Evolutionary conservation across 495 filamentous ascomycete genomes (phyloP).

Genomic region (Cercophora sp.): DNA sequence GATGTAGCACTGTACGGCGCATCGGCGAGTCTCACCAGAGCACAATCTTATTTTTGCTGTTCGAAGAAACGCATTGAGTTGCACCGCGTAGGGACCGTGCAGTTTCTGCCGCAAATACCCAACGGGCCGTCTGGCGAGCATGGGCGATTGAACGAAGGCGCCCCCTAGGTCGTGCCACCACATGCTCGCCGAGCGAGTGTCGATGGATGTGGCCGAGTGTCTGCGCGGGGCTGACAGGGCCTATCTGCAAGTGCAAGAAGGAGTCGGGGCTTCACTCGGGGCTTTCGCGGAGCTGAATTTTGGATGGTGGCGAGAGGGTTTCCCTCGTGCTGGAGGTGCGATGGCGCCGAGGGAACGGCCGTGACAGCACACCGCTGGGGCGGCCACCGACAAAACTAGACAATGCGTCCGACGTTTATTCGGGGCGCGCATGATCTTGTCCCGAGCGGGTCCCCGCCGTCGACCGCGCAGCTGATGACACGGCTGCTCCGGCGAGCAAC

Average conservation of each 20-base stretch:
- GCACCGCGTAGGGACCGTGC: too few relatives aligned
- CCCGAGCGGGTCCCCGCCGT: background rate
- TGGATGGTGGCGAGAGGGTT: background rate
- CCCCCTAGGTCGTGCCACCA: background rate
- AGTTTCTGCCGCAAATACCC: too few relatives aligned
- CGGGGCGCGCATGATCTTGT: slow-evolving; percentile 5
- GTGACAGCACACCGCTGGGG: background rate
- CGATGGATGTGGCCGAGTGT: background rate
- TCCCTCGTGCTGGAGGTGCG: background rate
- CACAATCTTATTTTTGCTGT: background rate
- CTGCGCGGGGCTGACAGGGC: too few relatives aligned
- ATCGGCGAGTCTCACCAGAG: background rate
- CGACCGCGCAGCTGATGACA: background rate
- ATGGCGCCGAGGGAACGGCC: background rate
- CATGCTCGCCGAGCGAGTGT: background rate
- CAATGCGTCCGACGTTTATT: slow-evolving; percentile 1
- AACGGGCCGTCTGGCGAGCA: too few relatives aligned
- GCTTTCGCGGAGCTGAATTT: slow-evolving; percentile 5
- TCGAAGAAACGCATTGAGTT: too few relatives aligned
- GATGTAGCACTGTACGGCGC: background rate
- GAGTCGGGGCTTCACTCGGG: slow-evolving; percentile 4
- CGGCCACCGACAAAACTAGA: slow-evolving; percentile 1
- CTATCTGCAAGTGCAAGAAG: too few relatives aligned
- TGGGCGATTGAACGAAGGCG: background rate
- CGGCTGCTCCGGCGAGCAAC: background rate